These are phyloP conservation scores for Clavispora santaluciae DNA, from an alignment of 805 yeast species.

Conservation along the genomic window DNA sequence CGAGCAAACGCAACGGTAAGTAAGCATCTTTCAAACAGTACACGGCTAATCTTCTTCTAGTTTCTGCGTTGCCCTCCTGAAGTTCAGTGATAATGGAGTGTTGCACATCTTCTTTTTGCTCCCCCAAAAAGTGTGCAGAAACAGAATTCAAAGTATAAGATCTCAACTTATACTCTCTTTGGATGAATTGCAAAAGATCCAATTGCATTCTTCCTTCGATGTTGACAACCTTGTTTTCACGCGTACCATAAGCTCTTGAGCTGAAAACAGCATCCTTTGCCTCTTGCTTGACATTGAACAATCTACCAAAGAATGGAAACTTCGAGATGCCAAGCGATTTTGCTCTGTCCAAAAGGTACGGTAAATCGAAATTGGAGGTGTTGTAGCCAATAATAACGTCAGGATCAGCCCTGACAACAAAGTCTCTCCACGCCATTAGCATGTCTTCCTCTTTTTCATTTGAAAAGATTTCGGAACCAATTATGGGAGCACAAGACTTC, in stretches of 20 bases:
- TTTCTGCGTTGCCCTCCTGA: constrained; percentile 87
- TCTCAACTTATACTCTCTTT: constrained; percentile 90
- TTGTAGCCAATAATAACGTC: constrained; percentile 97
- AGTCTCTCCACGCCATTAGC: constrained; percentile 83
- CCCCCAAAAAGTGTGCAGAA: constrained; percentile 87
- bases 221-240: constrained; percentile 86
- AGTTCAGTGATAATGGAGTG: constrained; percentile 93
- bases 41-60: constrained; percentile 92
- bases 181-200: constrained; percentile 87
- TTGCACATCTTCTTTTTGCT: constrained; percentile 97
- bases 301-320: constrained; percentile 87
- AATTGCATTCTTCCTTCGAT: constrained; percentile 95
- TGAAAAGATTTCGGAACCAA: constrained; percentile 85
- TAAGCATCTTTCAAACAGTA: constrained; percentile 96
- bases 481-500: constrained; percentile 84
- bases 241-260: constrained; percentile 93
- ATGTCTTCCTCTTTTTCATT: constrained; percentile 73
- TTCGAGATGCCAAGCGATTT: constrained; percentile 55
- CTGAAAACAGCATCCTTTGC: constrained; percentile 78
- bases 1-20: constrained; percentile 80
- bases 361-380: constrained; percentile 90
- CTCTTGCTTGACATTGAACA: constrained; percentile 64
- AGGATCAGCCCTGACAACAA: constrained; percentile 80
- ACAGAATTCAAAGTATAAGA: constrained; percentile 94
- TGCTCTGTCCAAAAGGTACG: constrained; percentile 87